Base-by-base conservation (phyloP, 2,329 filamentous ascomycete genomes). In the Dactylellina leptospora region DNA sequence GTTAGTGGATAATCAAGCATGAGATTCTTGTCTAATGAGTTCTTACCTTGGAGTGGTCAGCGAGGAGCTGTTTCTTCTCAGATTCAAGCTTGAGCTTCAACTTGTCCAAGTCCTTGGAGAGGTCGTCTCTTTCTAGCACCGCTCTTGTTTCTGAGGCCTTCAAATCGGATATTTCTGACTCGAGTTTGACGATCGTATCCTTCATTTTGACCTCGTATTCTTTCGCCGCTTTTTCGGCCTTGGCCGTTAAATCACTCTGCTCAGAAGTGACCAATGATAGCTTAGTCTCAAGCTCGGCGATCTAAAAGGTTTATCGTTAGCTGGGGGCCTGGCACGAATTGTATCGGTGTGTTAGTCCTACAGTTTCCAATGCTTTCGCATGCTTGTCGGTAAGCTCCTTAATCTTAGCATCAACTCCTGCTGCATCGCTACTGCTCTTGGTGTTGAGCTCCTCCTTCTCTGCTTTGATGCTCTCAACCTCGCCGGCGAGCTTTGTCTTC, bases 131-230 rank as follows among this genome's bases (percentile, higher is more conserved):
- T 45, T 58, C 61, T 20, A 55, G 23, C 6, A 9, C 42, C 6
- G 51, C 36, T 9, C 54, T 66, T 5, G 51, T 54, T 25, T 72
- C 68, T 9, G 59, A 27, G 27, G 36, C n/a, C 25, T 60, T 72
- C 3, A 53, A n/a, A 40, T 60, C 40, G 9, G 30, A 23, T n/a
- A 72, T 36, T 27, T 72, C 68, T 40, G 53, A 33, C 22, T 50
- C 42, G 13, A 64, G 59, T 20, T 23, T 36, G 11, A 22, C 44
- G 25, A 66, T n/a, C 25, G 25, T 51, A 2, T 72, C 68, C 30
- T 60, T 72, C 23, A 56, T 42, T 30, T 60, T 72, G 11, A 16
- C 33, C 16, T 72, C 68, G 16, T 59, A 64, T 1, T 72, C 68
- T n/a, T 51, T 13, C 8, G 27, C 13, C 20, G 56, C 9, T 54